Evolutionary conservation across 177 flowering plant species (phyloP).

Genomic region (Vitis hybrid): DNA sequence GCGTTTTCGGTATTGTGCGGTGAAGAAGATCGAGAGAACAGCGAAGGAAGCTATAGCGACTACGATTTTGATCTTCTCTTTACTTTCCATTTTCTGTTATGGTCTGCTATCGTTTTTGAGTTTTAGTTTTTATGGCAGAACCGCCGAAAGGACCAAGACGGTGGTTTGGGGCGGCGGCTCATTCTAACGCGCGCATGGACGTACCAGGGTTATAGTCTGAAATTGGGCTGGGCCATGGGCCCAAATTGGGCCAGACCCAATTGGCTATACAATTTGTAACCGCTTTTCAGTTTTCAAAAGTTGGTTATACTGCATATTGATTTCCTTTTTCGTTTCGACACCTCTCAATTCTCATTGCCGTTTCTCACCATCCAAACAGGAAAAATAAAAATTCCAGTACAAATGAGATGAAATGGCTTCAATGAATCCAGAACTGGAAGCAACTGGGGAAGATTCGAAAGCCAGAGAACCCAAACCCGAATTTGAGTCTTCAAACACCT

Average conservation of each 20-base stretch:
- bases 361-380: too few relatives aligned
- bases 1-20: slow-evolving; percentile 26
- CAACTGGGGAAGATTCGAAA: not conserved
- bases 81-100: slow-evolving; percentile 29
- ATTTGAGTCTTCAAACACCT: not conserved
- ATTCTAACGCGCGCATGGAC: too few relatives aligned
- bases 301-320: not conserved
- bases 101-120: too few relatives aligned
- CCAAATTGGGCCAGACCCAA: too few relatives aligned
- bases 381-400: not conserved
- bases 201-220: too few relatives aligned
- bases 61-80: slow-evolving; percentile 26
- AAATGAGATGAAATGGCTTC: slow-evolving; percentile 2
- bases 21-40: slow-evolving; percentile 36
- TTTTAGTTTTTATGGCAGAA: not conserved
- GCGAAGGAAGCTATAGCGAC: slow-evolving; percentile 33
- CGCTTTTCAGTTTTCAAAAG: slow-evolving; percentile 6
- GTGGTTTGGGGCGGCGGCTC: too few relatives aligned
- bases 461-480: not conserved
- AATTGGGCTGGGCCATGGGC: too few relatives aligned
- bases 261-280: too few relatives aligned
- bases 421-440: not conserved
- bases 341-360: too few relatives aligned
- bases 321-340: not conserved
- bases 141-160: too few relatives aligned